These are phyloP conservation scores for Aciculoconidium aculeatum DNA, from an alignment of 805 yeast genomes.

Conservation along the genomic window DNA sequence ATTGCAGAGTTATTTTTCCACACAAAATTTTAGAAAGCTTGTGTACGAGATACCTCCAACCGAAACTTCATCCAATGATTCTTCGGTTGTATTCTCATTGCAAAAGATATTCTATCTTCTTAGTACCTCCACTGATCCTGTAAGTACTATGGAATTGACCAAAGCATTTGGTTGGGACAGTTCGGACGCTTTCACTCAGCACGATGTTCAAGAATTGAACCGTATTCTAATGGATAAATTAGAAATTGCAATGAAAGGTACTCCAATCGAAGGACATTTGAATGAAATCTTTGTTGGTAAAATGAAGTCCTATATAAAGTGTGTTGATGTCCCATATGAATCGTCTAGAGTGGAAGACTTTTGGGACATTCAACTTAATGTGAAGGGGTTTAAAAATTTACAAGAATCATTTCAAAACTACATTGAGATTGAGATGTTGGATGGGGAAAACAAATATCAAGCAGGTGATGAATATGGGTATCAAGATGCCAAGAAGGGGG, in stretches of 20 bases:
- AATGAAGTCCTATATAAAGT: slow-evolving; percentile 91
- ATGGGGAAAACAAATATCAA: slow-evolving; percentile 93
- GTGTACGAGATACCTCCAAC: slow-evolving; percentile 85
- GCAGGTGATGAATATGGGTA: slow-evolving; percentile 81
- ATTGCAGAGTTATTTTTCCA: slow-evolving; percentile 84
- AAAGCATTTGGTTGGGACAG: slow-evolving; percentile 96
- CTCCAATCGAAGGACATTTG: slow-evolving; percentile 51
- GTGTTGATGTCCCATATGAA: slow-evolving; percentile 90
- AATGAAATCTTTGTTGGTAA: slow-evolving; percentile 89
- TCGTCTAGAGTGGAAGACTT: slow-evolving; percentile 88
- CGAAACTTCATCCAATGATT: slow-evolving; percentile 33
- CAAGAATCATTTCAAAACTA: slow-evolving; percentile 78
- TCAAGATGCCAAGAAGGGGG: slow-evolving; percentile 97
- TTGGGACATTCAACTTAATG: slow-evolving; percentile 97
- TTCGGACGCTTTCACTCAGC: slow-evolving; percentile 93
- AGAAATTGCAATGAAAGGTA: slow-evolving; percentile 87
- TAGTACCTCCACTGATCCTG: slow-evolving; percentile 65
- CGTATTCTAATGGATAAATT: slow-evolving; percentile 92
- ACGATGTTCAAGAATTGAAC: slow-evolving; percentile 95
- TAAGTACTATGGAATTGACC: slow-evolving; percentile 83
- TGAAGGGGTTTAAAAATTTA: slow-evolving; percentile 70
- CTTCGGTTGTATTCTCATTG: slow-evolving; percentile 66
- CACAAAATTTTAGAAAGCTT: slow-evolving; percentile 72
- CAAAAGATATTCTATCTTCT: slow-evolving; percentile 84
- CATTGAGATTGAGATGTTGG: slow-evolving; percentile 79